Conservation (phyloP, 768 basidiomycete genomes). For the Rubroboletus satanas region DNA sequence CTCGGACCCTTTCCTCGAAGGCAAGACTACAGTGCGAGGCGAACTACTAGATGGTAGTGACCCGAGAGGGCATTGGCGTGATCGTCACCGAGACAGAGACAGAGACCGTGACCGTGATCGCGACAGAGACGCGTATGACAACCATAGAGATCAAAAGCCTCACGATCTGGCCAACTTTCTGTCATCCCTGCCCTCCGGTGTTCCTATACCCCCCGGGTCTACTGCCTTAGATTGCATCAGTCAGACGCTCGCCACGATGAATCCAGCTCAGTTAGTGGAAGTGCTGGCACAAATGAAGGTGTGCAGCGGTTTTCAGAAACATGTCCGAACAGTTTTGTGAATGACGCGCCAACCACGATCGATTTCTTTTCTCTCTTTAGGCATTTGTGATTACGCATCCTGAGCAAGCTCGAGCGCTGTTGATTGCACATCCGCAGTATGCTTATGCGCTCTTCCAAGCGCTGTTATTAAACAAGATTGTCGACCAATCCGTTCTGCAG, state of each 20-base stretch:
- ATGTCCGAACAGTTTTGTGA: slow-evolving; percentile 18
- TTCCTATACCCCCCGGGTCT: slow-evolving; percentile 65
- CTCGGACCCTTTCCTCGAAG: slow-evolving; percentile 88
- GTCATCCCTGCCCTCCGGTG: slow-evolving; percentile 67
- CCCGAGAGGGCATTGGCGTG: slow-evolving; percentile 36
- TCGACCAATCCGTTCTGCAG: slow-evolving; percentile 84
- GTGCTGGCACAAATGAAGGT: slow-evolving; percentile 99
- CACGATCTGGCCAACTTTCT: slow-evolving; percentile 56
- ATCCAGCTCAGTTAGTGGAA: slow-evolving; percentile 83
- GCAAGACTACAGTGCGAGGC: slow-evolving; percentile 83
- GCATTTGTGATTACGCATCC: slow-evolving; percentile 89
- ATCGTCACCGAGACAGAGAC: slow-evolving; percentile 48
- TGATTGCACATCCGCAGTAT: slow-evolving; percentile 85
- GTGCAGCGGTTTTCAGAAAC: slow-evolving; percentile 29
- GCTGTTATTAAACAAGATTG: slow-evolving; percentile 87
- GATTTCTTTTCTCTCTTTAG: slow-evolving; percentile 47
- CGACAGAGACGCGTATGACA: slow-evolving; percentile 35
- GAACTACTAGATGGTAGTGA: slow-evolving; percentile 69
- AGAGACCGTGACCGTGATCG: slow-evolving; percentile 53
- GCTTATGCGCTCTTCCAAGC: slow-evolving; percentile 97
- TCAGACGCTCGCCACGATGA: slow-evolving; percentile 78
- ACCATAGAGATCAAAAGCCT: slow-evolving; percentile 31
- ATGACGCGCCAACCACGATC: slow-evolving; percentile 13
- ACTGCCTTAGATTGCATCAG: slow-evolving; percentile 80
- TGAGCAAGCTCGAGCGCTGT: slow-evolving; percentile 78